Evolutionary conservation across 2,329 filamentous ascomycete species (phyloP), one percentile per base, ranked within the genome.

Genomic region (Fusarium redolens): DNA sequence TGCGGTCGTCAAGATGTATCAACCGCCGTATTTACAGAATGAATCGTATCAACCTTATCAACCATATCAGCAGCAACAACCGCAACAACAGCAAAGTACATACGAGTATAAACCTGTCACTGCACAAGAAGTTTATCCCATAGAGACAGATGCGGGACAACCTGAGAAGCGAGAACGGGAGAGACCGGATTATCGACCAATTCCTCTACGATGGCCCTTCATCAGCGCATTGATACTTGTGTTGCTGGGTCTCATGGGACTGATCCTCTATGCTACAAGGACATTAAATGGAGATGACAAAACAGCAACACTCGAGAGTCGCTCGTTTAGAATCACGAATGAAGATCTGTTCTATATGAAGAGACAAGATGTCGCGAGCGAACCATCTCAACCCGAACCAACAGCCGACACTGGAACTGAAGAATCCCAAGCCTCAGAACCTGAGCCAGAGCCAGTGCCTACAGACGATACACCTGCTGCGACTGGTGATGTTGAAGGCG

Each of bases 131-230:
- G 70, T 48, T 6, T 61, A 59, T 25, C 47, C 61, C 14, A 10
- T 58, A 18, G 58, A 71, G 30, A 43, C 52, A 33, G 70, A 71
- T 20, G 25, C 31, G n/a, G 22, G 22, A 13, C 47, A 63, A 5
- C n/a, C 43, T 8, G 57, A 37, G 28, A 71, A 64, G n/a, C 18
- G 38, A 17, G 28, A 52, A 8, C 25, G 47, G 37, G 70, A 73
- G 44, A 71, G 45, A 15, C 69, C 71, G 2, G 71, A 74, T 28
- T 74, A 74, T n/a, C 68, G 71, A 18, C 71, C 71, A 40, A 72
- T 74, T 18, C 68, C 71, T 9, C 31, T 74, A 28, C 51, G 68
- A 60, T 74, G 71, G 71, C 64, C 65, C 0, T 74, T 74, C 8
- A 74, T 74, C 38, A 61, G 47, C 28, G 50, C 55, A 4, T 28